A percentile compares a stretch with the other conserved stretches of the same genome.
phyloP scores from a whole-genome alignment of 2,329 filamentous ascomycete species.

The Neopestalotiopsis rosae region DNA sequence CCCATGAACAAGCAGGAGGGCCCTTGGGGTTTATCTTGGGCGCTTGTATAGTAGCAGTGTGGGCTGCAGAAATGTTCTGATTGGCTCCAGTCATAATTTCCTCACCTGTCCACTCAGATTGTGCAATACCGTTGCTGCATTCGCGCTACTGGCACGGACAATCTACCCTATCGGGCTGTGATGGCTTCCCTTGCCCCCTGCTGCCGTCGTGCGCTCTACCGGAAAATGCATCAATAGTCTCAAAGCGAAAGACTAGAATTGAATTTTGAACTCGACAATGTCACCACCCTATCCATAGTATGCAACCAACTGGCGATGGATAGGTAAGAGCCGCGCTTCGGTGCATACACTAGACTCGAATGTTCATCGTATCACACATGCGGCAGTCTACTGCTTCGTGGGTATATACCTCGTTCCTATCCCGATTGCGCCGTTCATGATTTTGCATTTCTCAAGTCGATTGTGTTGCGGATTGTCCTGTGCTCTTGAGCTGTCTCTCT shows the following conservation, averaged over 20 bases:
- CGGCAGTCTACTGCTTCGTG: background rate
- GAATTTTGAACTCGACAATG: conserved; percentile 10
- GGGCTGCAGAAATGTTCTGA: background rate
- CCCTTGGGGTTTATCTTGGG: conserved; percentile 14
- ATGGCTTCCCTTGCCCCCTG: background rate
- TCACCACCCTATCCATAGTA: background rate
- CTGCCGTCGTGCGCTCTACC: conserved; percentile 17
- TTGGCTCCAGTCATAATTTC: conserved; percentile 9
- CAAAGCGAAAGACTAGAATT: conserved; percentile 16
- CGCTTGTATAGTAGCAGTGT: conserved; percentile 16
- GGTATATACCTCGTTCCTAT: conserved; percentile 17
- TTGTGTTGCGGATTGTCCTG: background rate
- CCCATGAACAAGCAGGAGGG: background rate
- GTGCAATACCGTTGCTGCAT: background rate
- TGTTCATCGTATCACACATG: background rate
- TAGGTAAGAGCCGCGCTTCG: background rate
- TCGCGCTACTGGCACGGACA: background rate
- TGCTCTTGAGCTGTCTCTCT: conserved; percentile 15
- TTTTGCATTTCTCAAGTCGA: background rate
- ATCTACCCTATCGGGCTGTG: background rate
- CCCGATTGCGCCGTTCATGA: background rate
- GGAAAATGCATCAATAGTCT: conserved; percentile 21
- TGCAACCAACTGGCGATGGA: background rate
- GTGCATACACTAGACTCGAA: background rate
- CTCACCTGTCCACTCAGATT: background rate